Evolutionary conservation across 306 rosid species (phyloP), one percentile per base, ranked within the genome.

Genomic region (Oemleria cerasiformis): DNA sequence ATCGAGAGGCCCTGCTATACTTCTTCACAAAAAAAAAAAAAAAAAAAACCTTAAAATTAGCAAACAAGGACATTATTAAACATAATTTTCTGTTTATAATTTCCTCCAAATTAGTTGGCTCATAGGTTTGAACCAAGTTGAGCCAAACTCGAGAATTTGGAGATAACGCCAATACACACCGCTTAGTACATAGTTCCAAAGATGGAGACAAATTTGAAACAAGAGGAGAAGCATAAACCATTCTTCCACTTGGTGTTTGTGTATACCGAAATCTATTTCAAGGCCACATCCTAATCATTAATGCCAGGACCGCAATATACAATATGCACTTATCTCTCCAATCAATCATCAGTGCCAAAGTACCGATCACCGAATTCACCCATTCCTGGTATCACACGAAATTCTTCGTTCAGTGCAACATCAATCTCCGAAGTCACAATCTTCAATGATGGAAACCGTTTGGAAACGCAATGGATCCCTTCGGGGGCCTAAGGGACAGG

Each of bases 391-490:
- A 94, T 87, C 71, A 94, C 98, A 39, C 95, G 98, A 36, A 73
- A 91, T 75, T 86, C 97, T 14, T 89, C 91, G 12, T 94, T 91
- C 75, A 94, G 60, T 5, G 87, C 83, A 62, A 60, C 91, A 73
- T 94, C 98, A 57, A 94, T 94, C 92, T 94, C 97, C 19, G 98
- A 94, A 63, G 98, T 91, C 44, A 94, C 98, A 21, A 94, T 94
- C 82, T 94, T 91, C 78, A 94, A 82, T 25, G 91, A 74, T 41
- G 97, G 98, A 68, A 88, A 91, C 81, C 92, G 87, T 73, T 87
- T 86, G 82, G 80, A 75, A 49, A 91, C 97, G 57, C 99, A 94
- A 44, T 94, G 96, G 73, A 94, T 94, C 68, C 98, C 98, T 82
- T 94, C 98, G 1, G 98, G 98, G 58, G 98, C 98, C 97, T 94